These are phyloP conservation scores for Apiotrichum montevideense DNA, from an alignment of 1,284 basidiomycete genomes.

Conservation along the genomic window DNA sequence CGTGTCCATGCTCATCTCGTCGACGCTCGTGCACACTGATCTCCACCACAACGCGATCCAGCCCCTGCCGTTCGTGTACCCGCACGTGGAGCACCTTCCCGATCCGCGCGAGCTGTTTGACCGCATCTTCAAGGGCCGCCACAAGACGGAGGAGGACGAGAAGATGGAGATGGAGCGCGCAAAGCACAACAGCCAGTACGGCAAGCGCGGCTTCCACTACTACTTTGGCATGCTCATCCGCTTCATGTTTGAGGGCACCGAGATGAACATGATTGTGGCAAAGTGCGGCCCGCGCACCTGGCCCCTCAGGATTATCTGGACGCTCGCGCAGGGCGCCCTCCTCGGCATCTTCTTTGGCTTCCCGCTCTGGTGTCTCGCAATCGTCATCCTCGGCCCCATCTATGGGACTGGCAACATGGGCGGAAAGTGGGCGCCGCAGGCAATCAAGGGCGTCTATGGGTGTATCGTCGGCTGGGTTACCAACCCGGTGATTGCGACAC, in stretches of 20 bases:
- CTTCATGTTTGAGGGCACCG: conserved; percentile 47
- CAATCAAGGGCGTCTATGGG: conserved; percentile 45
- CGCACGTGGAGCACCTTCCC: conserved; percentile 45
- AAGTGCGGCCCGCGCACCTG: conserved; percentile 16
- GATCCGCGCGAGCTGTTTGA: conserved; percentile 32
- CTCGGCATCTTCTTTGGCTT: conserved; percentile 45
- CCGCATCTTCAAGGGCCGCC: conserved; percentile 5
- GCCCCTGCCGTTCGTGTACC: conserved; percentile 46
- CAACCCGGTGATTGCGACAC: conserved; percentile 45
- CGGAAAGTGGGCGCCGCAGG: conserved; percentile 44
- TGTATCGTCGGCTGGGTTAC: conserved; percentile 44
- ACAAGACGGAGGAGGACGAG: conserved; percentile 4
- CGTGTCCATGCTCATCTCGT: conserved; percentile 45
- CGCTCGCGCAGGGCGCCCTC: conserved; percentile 40
- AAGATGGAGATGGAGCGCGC: conserved; percentile 1
- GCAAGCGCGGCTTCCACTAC: conserved; percentile 21
- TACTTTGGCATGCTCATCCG: conserved; percentile 43
- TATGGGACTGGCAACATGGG: conserved; percentile 41
- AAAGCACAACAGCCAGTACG: background rate
- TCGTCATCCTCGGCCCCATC: conserved; percentile 45
- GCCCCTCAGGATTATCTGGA: conserved; percentile 37
- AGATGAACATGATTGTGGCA: conserved; percentile 43
- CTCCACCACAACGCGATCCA: conserved; percentile 38
- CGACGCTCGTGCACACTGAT: conserved; percentile 47
- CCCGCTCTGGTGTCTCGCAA: conserved; percentile 43